Base-by-base conservation (phyloP, 2,329 filamentous ascomycete genomes). In the Bipolaris zeicola region DNA sequence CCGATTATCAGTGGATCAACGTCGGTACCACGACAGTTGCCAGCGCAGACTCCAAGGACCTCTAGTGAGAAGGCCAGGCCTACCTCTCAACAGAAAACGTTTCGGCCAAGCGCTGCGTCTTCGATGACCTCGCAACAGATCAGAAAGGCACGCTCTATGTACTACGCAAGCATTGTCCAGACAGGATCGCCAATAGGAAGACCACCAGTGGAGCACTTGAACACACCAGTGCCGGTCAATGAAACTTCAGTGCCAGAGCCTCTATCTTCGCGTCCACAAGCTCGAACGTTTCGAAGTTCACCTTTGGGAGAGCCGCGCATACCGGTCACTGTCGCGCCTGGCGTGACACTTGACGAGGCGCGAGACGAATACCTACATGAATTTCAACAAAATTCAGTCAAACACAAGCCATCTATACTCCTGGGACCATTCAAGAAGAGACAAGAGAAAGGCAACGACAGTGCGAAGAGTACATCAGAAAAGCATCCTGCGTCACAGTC, bases 391-490 rank as follows among this genome's bases (percentile, higher is more conserved):
- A 72, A 72, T 22, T 72, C 76, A 34, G 55, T 79, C 14, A 75
- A 76, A 46, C 73, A 78, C 45, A 76, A 77, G 18, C 77, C 76
- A 14, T 81, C 79, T 1, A 68, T 80, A 51, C 77, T 80, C 38
- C 60, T 80, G 6, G 75, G 72, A 5, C 74, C 79, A 1, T 79
- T 81, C 66, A 78, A 76, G 59, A 81, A 78, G 55, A 71, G 77
- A 18, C 74, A 72, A 18, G 69, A 72, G n/a, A 73, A 69, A 38
- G 52, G 58, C 0, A 65, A 66, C 36, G 62, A 65, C 3, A 64
- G 65, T 8, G 58, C 59, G 16, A 64, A 64, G 34, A 62, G 52
- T 38, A 24, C 37, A 60, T 37, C 69, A 54, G 53, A 67, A 52
- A 6, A 60, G 5, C 41, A 52, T 0, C 44, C 71, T 55, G 58